Evolutionary conservation across 352 stramenopile species (phyloP).

Genomic region (Pythium phragmiticola): DNA sequence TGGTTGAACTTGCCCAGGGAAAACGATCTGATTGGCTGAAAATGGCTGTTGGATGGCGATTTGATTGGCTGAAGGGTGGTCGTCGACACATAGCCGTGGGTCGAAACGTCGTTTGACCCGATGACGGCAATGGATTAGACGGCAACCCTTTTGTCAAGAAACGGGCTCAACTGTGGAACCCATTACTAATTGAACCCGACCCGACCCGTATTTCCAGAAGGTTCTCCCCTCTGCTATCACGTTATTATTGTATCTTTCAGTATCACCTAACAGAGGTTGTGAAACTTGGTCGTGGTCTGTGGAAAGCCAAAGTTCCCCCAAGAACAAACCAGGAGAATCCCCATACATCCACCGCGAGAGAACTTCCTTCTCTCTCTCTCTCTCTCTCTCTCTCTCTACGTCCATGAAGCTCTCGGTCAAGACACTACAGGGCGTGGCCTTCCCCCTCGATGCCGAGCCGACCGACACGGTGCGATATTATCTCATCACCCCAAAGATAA

Average conservation of each 20-base stretch:
- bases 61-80: not conserved
- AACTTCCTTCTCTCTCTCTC: not conserved
- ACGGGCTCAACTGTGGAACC: not conserved
- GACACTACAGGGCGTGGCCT: constrained; percentile 83
- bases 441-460: constrained; percentile 68
- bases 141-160: constrained; percentile 5
- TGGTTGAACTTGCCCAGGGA: constrained; percentile 26
- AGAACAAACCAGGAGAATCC: constrained; percentile 11
- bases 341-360: not conserved
- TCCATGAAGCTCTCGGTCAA: constrained; percentile 88
- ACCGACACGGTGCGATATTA: constrained; percentile 53
- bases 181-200: not conserved
- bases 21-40: constrained; percentile 1
- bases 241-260: constrained; percentile 13
- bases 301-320: constrained; percentile 9
- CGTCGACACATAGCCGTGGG: constrained; percentile 18
- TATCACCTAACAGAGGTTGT: constrained; percentile 26
- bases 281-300: constrained; percentile 5
- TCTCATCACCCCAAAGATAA: not conserved
- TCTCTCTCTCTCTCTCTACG: constrained; percentile 2
- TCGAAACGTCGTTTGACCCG: constrained; percentile 4
- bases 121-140: constrained; percentile 23
- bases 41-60: not conserved
- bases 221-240: constrained; percentile 16
- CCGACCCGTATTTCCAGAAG: constrained; percentile 22